These are phyloP conservation scores for Actinomortierella wolfii DNA, from an alignment of 371 early-diverging fungal genomes.

Conservation along the genomic window DNA sequence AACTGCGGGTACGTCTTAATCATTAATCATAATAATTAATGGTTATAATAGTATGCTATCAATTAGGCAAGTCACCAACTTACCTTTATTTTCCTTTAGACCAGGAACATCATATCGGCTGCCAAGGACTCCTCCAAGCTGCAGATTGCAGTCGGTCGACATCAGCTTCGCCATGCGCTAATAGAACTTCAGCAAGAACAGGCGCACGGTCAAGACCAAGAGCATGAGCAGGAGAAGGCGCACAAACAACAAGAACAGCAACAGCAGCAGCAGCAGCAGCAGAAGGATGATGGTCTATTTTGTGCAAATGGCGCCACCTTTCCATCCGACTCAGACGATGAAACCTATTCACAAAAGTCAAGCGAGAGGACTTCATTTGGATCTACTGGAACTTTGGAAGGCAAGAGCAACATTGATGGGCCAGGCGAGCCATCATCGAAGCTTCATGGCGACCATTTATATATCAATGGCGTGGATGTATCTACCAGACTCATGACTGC, in stretches of 20 bases:
- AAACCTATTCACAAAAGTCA: conserved; percentile 13
- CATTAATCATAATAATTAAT: not conserved
- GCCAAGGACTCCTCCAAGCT: conserved; percentile 24
- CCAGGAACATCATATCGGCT: conserved; percentile 16
- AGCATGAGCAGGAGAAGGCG: conserved; percentile 4
- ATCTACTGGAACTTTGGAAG: conserved; percentile 7
- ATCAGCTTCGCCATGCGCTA: conserved; percentile 20
- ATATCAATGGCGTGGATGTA: conserved; percentile 8
- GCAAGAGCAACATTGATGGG: conserved; percentile 13
- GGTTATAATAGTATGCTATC: conserved; percentile 4
- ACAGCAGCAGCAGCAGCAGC: conserved; percentile 8
- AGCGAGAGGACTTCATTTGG: conserved; percentile 15
- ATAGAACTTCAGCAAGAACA: conserved; percentile 14
- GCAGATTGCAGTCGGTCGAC: conserved; percentile 19
- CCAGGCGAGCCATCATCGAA: conserved; percentile 17
- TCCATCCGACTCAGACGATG: conserved; percentile 13
- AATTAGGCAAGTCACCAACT: conserved; percentile 6
- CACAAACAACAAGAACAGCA: conserved; percentile 10
- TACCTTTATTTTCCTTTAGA: conserved; percentile 10
- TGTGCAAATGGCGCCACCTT: conserved; percentile 5
- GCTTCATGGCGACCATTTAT: conserved; percentile 10
- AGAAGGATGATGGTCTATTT: conserved; percentile 2
- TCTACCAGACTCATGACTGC: conserved; percentile 16
- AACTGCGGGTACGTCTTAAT: conserved; percentile 19
- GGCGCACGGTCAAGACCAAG: conserved; percentile 3